Evolutionary conservation across 257 asterid genomes (phyloP), one percentile per base, ranked within the genome.

Genomic region (Nicotiana benthamiana): DNA sequence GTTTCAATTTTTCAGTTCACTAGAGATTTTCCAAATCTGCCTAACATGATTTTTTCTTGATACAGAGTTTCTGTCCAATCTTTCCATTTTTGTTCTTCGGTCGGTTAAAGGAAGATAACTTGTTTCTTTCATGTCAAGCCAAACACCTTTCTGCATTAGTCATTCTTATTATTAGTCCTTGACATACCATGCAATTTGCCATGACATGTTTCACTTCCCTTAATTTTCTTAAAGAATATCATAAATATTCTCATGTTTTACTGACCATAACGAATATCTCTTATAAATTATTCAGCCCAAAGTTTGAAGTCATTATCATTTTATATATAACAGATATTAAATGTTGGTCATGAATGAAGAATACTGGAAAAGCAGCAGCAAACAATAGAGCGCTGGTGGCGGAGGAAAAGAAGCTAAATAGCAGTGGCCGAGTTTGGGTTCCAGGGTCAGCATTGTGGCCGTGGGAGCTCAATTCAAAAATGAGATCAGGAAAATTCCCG

Each of bases 101-200:
- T 10, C 20, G 20, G 77, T 68, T 8, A 40, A 40, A 40, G 28
- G 12, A 68, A 34, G 18, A 20, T 7, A 68, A 40, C 32, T 36
- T 10, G 3, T 26, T 20, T 40, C 52, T 7, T 20, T 40, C 9
- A n/a, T 5, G 22, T 36, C 10, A 67, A 24, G 18, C 54, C 54
- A 67, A 67, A n/a, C 53, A 66, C 27, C 26, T 7, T 66, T 66
- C 52, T 9, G 30, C 75, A 9, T 30, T 6, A 60, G 16, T 66
- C 53, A 8, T 66, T 32, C 53, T 32, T 66, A 66, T 20, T 66
- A 66, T 32, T 67, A 67, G 9, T 9, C 53, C 80, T 81, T 63
- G 80, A 82, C 89, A 87, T 80, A 72, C 82, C 90, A 84, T 84
- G 79, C 82, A 68, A 79, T 77, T 22, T 66, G 43, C 76, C 81